Base-by-base conservation (phyloP, 148 eudicot species). In the Persicaria tinctoria region DNA sequence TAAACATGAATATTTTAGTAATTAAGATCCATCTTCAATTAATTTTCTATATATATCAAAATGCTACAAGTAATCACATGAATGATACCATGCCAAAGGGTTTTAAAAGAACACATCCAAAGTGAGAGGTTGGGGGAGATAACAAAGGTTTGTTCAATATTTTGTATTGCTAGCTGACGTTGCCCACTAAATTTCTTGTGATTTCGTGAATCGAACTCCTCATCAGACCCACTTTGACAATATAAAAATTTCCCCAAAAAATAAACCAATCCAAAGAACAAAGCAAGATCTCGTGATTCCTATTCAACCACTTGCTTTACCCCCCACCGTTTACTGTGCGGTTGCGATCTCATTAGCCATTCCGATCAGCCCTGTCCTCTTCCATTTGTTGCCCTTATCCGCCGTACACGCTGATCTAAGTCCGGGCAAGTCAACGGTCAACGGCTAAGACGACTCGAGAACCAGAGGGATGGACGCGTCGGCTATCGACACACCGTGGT, bases 371-470 rank as follows among this genome's bases (percentile, higher is more conserved):
- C 62, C 4, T n/a, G 27, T 18, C 23, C 17, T 56, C 60, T 55
- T 55, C 23, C 1, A 32, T 23, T 23, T 20, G 2, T 32, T 32
- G 41, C 41, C 41, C 41, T 32, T 7, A 23, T 12, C 3, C 12
- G 53, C 53, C 53, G 53, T 50, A 9, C 9, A 50, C 53, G 53
- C 12, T 50, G 12, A 57, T 18, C 27, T 18, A 57, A 7, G 27
- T 7, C 27, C 20, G 6, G 27, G 11, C 41, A 2, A 32, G 3
- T 32, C 41, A 32, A 17, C 6, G 7, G 23, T 32, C 44, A 2
- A 12, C 14, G 70, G 70, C 70, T 66, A 71, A 9, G 74, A 71
- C 3, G 74, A 71, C 18, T 71, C 74, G 38, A 71, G 74, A 3
- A 71, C 74, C 6, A 69, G 72, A 8, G 72, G 49, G 12, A 46